Conservation (phyloP, 257 asterid species). For the Solanum chilense region DNA sequence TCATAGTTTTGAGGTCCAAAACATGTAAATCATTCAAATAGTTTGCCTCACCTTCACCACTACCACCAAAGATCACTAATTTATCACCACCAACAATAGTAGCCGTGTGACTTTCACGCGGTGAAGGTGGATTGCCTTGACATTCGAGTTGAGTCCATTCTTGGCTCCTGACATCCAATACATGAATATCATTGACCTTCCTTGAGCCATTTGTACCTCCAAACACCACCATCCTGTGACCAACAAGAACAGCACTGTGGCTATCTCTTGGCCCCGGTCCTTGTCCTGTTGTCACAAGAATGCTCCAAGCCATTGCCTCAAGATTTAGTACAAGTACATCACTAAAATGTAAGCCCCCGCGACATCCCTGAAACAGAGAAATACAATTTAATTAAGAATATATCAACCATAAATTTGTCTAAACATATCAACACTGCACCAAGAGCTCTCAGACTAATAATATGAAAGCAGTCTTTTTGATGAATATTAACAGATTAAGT, state of each 20-base stretch:
- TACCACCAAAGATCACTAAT: conserved; percentile 78
- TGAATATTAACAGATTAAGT: neutral
- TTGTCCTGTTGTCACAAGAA: conserved; percentile 55
- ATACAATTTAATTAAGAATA: neutral
- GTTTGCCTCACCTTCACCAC: conserved; percentile 84
- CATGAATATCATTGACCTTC: conserved; percentile 73
- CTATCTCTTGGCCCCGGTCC: conserved; percentile 95
- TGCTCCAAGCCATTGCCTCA: conserved; percentile 61
- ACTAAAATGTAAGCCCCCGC: conserved; percentile 89
- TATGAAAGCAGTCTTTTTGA: neutral
- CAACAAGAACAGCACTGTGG: conserved; percentile 65
- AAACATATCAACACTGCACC: neutral
- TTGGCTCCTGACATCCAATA: conserved; percentile 50
- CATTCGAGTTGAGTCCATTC: conserved; percentile 76
- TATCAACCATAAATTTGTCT: neutral
- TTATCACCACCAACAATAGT: conserved; percentile 44
- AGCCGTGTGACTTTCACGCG: conserved; percentile 88
- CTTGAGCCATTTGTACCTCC: conserved; percentile 84
- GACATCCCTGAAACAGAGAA: conserved; percentile 50
- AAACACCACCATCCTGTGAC: conserved; percentile 62
- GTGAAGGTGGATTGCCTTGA: conserved; percentile 54
- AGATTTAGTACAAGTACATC: conserved; percentile 70
- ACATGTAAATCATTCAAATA: conserved; percentile 73
- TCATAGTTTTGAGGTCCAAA: conserved; percentile 66
- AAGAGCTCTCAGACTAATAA: neutral